Conservation (phyloP, 1,284 basidiomycete genomes). For the Testicularia cyperi region DNA sequence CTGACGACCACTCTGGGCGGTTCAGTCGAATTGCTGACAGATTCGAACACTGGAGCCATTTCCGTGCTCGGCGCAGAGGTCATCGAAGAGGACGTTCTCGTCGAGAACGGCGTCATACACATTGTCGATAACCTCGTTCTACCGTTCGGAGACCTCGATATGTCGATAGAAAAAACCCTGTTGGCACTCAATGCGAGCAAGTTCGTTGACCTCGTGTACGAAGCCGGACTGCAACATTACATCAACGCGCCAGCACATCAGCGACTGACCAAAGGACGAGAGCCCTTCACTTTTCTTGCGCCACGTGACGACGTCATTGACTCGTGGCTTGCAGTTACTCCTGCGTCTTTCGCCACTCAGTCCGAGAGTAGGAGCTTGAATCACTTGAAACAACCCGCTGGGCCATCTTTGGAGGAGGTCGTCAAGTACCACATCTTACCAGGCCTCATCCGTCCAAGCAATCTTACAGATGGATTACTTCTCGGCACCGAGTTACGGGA, state of each 20-base stretch:
- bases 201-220: conserved; percentile 85
- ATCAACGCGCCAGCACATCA: conserved; percentile 34
- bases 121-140: conserved; percentile 80
- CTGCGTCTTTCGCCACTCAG: too few relatives aligned
- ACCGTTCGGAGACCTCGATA: conserved; percentile 72
- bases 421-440: conserved; percentile 55
- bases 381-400: conserved; percentile 5
- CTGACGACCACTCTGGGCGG: conserved; percentile 53
- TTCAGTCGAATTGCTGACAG: conserved; percentile 22
- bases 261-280: conserved; percentile 15
- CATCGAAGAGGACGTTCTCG: conserved; percentile 52
- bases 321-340: conserved; percentile 32
- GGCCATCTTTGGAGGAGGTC: conserved; percentile 31
- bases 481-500: conserved; percentile 48
- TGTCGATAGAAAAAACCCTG: conserved; percentile 90
- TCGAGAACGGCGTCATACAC: conserved; percentile 72
- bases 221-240: conserved; percentile 65
- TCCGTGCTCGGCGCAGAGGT: conserved; percentile 26
- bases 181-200: conserved; percentile 83
- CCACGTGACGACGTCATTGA: conserved; percentile 80
- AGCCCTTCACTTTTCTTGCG: conserved; percentile 67
- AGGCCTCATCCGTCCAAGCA: conserved; percentile 20
- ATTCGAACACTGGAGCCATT: conserved; percentile 10
- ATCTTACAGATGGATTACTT: conserved; percentile 37
- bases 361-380: too few relatives aligned